Evolutionary conservation across 139 green algal genomes (phyloP).

Genomic region (Chlamydomonas eustigma): DNA sequence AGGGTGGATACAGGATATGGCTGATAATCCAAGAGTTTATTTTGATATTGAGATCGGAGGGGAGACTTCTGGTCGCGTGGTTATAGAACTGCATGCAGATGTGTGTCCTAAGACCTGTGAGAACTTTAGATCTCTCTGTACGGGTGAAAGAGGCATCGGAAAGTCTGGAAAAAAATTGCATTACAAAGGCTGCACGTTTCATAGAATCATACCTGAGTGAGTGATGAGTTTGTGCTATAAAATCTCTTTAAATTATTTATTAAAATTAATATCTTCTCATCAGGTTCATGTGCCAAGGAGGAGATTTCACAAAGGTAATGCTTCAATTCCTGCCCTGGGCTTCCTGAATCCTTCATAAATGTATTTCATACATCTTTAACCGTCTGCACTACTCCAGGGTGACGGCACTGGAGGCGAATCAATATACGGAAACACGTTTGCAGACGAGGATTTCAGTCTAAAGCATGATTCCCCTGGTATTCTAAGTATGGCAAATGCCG

Average conservation of each 20-base stretch:
- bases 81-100: constrained; percentile 66
- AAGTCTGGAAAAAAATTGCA: constrained; percentile 75
- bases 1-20: too few relatives aligned
- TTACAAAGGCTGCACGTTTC: constrained; percentile 84
- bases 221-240: constrained; percentile 56
- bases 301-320: constrained; percentile 10
- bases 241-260: too few relatives aligned
- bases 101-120: constrained; percentile 58
- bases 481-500: constrained; percentile 68
- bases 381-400: too few relatives aligned
- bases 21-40: constrained; percentile 9
- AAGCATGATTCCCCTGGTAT: constrained; percentile 71
- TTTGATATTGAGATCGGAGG: constrained; percentile 22
- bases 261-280: too few relatives aligned
- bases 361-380: too few relatives aligned
- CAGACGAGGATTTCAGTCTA: constrained; percentile 86
- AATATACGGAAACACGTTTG: constrained; percentile 83
- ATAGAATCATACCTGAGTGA: constrained; percentile 60
- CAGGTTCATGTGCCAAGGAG: constrained; percentile 60
- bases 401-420: constrained; percentile 76
- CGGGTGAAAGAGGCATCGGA: constrained; percentile 73
- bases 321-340: too few relatives aligned
- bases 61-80: constrained; percentile 41
- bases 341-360: too few relatives aligned
- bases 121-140: constrained; percentile 51